Percentiles rank a stretch among this genome's conserved stretches.
Evolutionary conservation across 148 eudicot genomes (phyloP).

Genomic region (Polygonum maritimum): DNA sequence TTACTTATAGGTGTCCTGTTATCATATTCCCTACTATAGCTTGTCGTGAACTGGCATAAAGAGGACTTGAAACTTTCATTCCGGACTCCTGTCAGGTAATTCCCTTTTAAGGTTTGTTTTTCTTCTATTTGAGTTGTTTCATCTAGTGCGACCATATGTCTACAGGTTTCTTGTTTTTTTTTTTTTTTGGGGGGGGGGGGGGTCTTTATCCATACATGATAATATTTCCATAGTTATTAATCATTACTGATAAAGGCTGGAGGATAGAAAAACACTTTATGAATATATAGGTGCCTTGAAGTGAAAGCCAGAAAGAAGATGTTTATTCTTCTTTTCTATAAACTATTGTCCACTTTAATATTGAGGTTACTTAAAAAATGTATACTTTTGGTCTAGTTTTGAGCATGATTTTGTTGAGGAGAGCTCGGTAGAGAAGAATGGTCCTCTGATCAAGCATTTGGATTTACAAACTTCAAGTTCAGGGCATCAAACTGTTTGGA

Average conservation of each 20-base stretch:
- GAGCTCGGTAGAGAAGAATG: constrained; percentile 32
- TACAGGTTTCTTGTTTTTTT: too few relatives aligned
- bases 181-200: too few relatives aligned
- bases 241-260: too few relatives aligned
- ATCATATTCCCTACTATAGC: constrained; percentile 33
- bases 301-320: too few relatives aligned
- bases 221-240: too few relatives aligned
- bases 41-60: constrained; percentile 75
- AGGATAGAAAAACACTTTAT: too few relatives aligned
- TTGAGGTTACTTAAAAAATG: neutral
- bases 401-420: constrained; percentile 85
- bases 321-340: too few relatives aligned
- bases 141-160: neutral
- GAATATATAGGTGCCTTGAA: too few relatives aligned
- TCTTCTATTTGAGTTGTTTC: neutral
- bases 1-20: constrained; percentile 5
- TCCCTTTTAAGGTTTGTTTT: neutral
- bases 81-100: constrained; percentile 80
- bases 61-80: constrained; percentile 57
- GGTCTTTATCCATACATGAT: too few relatives aligned
- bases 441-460: constrained; percentile 16
- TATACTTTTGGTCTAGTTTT: constrained; percentile 46
- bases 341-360: too few relatives aligned
- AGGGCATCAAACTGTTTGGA: constrained; percentile 50
- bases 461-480: constrained; percentile 21